Conservation (phyloP, 805 yeast genomes). For the Metschnikowia lunata region DNA sequence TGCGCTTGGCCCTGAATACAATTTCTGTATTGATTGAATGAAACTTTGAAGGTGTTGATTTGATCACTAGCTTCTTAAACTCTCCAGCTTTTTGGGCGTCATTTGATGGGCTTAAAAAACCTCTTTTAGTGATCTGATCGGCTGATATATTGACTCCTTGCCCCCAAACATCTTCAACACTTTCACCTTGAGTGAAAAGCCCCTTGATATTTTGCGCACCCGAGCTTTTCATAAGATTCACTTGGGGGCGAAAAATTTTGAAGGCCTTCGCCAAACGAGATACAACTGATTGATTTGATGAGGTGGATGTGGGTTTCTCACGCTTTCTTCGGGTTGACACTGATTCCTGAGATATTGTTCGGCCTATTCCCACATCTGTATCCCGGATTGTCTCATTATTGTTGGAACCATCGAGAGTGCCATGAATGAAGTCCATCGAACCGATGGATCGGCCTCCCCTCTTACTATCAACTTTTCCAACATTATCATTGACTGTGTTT, state of each 20-base stretch:
- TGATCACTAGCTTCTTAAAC: conserved; percentile 34
- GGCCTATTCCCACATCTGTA: too few relatives aligned
- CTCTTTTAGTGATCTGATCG: not conserved
- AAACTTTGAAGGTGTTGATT: conserved; percentile 37
- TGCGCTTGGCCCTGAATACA: conserved; percentile 33
- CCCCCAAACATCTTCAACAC: conserved; percentile 11
- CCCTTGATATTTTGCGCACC: conserved; percentile 23
- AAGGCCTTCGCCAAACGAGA: conserved; percentile 33
- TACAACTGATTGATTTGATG: conserved; percentile 25
- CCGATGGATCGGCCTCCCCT: too few relatives aligned
- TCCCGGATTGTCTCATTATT: too few relatives aligned
- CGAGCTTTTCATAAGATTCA: conserved; percentile 6
- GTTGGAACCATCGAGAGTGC: too few relatives aligned
- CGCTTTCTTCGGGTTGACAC: too few relatives aligned
- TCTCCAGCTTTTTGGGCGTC: conserved; percentile 16
- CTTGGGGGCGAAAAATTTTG: conserved; percentile 24
- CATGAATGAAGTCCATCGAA: too few relatives aligned
- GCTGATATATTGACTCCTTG: not conserved
- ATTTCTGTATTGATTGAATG: conserved; percentile 41
- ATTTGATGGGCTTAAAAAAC: not conserved
- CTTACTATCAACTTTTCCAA: too few relatives aligned
- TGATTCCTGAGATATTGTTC: too few relatives aligned
- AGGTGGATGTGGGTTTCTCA: not conserved
- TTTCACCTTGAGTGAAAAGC: conserved; percentile 27
- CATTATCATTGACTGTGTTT: too few relatives aligned